phyloP scores from a whole-genome alignment of 345 rosid genomes.

The Acer saccharum region DNA sequence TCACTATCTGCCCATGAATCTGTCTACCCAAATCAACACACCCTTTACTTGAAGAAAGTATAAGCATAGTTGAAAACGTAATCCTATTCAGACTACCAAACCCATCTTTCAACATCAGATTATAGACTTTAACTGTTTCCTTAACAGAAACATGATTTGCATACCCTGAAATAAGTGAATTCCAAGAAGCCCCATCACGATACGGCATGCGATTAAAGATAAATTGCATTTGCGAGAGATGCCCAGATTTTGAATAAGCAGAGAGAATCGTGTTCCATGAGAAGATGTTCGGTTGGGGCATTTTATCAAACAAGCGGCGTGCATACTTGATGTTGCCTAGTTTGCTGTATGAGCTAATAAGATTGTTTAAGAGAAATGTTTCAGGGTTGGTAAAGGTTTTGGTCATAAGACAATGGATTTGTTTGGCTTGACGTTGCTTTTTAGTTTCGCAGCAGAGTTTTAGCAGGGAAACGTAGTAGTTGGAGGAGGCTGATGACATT shows the following conservation, averaged over 20 bases:
- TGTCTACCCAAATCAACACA: slow-evolving; percentile 59
- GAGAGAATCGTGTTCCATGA: slow-evolving; percentile 90
- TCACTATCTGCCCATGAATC: slow-evolving; percentile 74
- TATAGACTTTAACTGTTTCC: slow-evolving; percentile 61
- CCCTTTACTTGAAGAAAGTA: slow-evolving; percentile 50
- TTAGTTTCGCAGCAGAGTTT: slow-evolving; percentile 54
- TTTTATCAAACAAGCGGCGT: slow-evolving; percentile 62
- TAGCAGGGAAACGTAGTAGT: slow-evolving; percentile 52
- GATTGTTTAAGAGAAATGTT: slow-evolving; percentile 56
- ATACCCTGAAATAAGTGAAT: slow-evolving; percentile 73
- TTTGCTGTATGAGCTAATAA: slow-evolving; percentile 42
- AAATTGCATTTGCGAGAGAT: slow-evolving; percentile 48
- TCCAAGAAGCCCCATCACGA: slow-evolving; percentile 85
- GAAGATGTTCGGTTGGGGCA: slow-evolving; percentile 56
- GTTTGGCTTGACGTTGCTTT: slow-evolving; percentile 48
- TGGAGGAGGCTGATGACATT: slow-evolving; percentile 33
- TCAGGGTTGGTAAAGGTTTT: slow-evolving; percentile 53
- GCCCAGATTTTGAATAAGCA: slow-evolving; percentile 72
- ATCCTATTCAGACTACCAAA: slow-evolving; percentile 57
- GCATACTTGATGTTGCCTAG: slow-evolving; percentile 55
- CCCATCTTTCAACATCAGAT: slow-evolving; percentile 65
- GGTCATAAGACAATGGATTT: slow-evolving; percentile 58
- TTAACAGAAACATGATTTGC: slow-evolving; percentile 43
- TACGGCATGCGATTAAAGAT: slow-evolving; percentile 57
- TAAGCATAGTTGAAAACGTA: slow-evolving; percentile 71